Conservation (phyloP, 495 filamentous ascomycete genomes). For the Aspergillus bridgeri region DNA sequence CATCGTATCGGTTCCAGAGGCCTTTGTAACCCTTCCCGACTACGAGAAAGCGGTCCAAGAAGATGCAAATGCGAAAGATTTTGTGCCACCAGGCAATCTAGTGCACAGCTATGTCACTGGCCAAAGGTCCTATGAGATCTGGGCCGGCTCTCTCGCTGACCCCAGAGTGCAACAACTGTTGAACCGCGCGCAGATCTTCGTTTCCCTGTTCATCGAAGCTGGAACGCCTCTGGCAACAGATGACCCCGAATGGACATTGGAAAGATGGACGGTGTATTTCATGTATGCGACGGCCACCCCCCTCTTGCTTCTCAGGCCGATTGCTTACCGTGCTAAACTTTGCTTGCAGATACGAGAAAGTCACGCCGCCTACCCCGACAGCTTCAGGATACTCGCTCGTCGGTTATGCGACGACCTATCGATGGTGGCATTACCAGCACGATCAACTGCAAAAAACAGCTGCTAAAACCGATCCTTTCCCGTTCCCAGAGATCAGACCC, state of each 20-base stretch:
- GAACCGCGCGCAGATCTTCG: conserved; percentile 74
- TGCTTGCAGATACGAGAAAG: conserved; percentile 60
- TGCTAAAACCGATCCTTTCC: conserved; percentile 40
- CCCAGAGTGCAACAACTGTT: conserved; percentile 60
- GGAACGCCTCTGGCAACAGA: conserved; percentile 69
- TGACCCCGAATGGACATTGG: conserved; percentile 67
- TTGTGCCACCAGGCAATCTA: conserved; percentile 57
- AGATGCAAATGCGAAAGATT: conserved; percentile 51
- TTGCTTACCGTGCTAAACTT: conserved; percentile 9
- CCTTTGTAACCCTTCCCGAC: conserved; percentile 56
- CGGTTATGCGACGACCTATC: conserved; percentile 85
- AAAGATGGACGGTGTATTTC: conserved; percentile 87
- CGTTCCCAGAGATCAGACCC: conserved; percentile 38
- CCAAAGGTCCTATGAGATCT: conserved; percentile 57
- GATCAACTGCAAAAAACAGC: conserved; percentile 26
- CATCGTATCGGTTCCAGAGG: conserved; percentile 37
- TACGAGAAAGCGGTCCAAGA: conserved; percentile 58
- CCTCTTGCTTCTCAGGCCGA: background rate
- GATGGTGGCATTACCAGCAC: conserved; percentile 54
- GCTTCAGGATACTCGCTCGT: conserved; percentile 66
- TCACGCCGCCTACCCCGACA: conserved; percentile 41
- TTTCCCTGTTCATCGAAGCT: conserved; percentile 90
- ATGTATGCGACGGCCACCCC: conserved; percentile 36
- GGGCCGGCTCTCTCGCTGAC: conserved; percentile 55
- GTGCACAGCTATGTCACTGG: conserved; percentile 48